A percentile compares a stretch with the other conserved stretches of the same genome.
Evolutionary conservation across 2,329 filamentous ascomycete genomes (phyloP).

Genomic region (Alternaria postmessia): DNA sequence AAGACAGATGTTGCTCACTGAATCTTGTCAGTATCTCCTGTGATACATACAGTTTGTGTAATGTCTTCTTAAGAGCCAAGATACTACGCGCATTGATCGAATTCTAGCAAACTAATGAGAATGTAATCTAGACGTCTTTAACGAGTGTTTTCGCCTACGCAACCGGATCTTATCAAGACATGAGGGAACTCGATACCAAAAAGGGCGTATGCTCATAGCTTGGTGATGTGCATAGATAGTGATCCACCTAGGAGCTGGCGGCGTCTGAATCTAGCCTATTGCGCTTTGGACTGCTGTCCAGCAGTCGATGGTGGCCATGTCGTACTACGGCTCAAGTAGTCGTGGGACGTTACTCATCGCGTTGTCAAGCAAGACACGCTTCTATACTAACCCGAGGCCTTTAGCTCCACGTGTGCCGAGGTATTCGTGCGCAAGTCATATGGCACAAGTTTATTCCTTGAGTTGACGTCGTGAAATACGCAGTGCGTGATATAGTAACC

Average conservation of each 20-base stretch:
- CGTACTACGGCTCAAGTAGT: slow-evolving; percentile 1
- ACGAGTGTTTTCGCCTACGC: neutral
- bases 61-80: neutral
- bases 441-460: neutral
- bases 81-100: neutral
- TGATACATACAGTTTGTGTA: fast-evolving
- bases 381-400: neutral
- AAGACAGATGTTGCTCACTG: neutral
- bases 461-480: slow-evolving; percentile 3
- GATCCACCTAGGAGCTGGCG: neutral
- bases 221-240: neutral
- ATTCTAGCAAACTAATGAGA: fast-evolving
- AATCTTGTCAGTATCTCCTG: neutral
- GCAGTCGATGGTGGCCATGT: neutral
- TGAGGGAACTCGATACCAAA: neutral
- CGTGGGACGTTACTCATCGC: neutral
- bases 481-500: neutral
- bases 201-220: neutral
- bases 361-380: neutral
- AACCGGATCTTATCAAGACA: neutral
- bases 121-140: neutral
- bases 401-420: neutral
- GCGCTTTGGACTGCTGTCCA: neutral
- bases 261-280: neutral
- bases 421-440: neutral